Evolutionary conservation across 2,329 filamentous ascomycete species (phyloP).

Genomic region (Arthrobotrys sinensis): DNA sequence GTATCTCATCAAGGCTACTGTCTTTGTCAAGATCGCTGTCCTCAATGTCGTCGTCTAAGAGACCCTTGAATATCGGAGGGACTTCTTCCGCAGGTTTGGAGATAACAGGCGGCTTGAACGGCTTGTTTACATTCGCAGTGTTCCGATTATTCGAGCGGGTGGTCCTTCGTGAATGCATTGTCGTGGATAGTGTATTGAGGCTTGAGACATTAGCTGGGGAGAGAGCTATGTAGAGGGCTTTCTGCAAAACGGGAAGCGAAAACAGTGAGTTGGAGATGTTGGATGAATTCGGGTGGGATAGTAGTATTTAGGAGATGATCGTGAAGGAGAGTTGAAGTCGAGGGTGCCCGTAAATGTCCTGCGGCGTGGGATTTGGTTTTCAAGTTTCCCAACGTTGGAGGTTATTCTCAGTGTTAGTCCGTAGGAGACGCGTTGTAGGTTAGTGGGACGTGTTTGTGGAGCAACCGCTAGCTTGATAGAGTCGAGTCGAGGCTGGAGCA

Average conservation of each 20-base stretch:
- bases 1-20: not conserved
- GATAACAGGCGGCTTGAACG: constrained; percentile 44
- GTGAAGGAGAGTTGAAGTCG: too few species aligned
- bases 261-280: not conserved
- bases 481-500: too few species aligned
- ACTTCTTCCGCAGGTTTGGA: not conserved
- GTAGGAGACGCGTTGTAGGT: constrained; percentile 13
- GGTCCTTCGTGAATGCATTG: constrained; percentile 27
- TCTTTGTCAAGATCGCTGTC: constrained; percentile 42
- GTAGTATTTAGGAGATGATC: too few species aligned
- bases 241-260: not conserved
- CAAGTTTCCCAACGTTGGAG: not conserved
- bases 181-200: not conserved
- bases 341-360: too few species aligned
- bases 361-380: not conserved
- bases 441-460: constrained; percentile 30
- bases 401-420: not conserved
- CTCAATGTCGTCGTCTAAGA: constrained; percentile 51
- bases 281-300: not conserved
- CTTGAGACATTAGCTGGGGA: not conserved
- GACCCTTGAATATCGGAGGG: not conserved
- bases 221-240: not conserved
- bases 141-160: constrained; percentile 21
- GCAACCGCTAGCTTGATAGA: not conserved
- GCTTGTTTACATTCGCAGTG: constrained; percentile 35